Conservation (phyloP, 208 protist genomes). For the Leishmania tropica region DNA sequence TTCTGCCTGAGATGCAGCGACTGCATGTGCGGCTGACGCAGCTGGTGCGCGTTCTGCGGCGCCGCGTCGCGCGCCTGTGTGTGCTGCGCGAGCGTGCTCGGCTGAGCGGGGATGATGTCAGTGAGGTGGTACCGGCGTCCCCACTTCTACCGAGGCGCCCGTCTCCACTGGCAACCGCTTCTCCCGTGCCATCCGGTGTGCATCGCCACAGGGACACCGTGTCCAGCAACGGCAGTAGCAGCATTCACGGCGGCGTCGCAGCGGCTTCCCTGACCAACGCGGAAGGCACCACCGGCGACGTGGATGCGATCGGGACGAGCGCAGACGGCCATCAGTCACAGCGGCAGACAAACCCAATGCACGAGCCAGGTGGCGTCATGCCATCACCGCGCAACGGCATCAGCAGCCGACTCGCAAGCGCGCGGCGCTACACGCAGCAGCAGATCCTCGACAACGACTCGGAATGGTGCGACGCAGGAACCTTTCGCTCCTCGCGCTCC, state of each 20-base stretch:
- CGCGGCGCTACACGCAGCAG: constrained; percentile 3
- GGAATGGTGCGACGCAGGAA: constrained; percentile 31
- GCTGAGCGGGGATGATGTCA: constrained; percentile 13
- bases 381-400: constrained; percentile 1
- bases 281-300: neutral
- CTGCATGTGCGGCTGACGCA: constrained; percentile 32
- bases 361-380: neutral
- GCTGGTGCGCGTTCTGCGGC: constrained; percentile 23
- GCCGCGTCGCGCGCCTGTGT: constrained; percentile 15
- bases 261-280: neutral
- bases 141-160: neutral
- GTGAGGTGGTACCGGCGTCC: constrained; percentile 11
- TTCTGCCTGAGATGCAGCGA: constrained; percentile 35
- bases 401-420: constrained; percentile 1
- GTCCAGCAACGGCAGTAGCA: constrained; percentile 1
- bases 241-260: neutral
- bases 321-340: neutral
- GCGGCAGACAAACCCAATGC: neutral
- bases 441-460: constrained; percentile 22
- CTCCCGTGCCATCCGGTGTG: neutral
- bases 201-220: constrained; percentile 6
- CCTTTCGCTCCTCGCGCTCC: constrained; percentile 24
- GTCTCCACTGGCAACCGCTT: neutral
- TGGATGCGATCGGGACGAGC: constrained; percentile 4
- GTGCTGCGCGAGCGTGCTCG: constrained; percentile 26